These are phyloP conservation scores for Monilinia vaccinii-corymbosi DNA, from an alignment of 2,329 filamentous ascomycete species.

Conservation along the genomic window DNA sequence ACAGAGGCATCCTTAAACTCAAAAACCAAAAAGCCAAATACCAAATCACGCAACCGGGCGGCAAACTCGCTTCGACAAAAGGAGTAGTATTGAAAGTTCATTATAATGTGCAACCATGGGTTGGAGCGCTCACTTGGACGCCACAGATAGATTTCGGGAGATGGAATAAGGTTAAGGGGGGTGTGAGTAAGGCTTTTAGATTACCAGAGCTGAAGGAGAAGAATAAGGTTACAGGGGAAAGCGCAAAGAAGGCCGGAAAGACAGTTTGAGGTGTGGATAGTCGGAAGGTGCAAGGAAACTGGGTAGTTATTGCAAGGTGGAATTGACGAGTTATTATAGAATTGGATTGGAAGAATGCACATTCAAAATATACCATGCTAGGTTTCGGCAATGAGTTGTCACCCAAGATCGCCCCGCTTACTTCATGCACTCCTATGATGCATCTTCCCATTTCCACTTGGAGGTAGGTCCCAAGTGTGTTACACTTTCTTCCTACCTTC, in stretches of 20 bases:
- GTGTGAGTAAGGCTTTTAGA: constrained; percentile 53
- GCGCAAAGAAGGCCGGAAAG: background rate
- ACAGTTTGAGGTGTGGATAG: background rate
- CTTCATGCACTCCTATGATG: background rate
- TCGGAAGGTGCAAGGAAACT: background rate
- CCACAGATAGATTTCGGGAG: constrained; percentile 41
- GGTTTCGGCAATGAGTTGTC: background rate
- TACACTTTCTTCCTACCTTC: background rate
- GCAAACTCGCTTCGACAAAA: constrained; percentile 62
- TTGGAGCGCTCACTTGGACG: constrained; percentile 81
- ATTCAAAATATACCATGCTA: background rate
- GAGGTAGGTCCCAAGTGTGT: background rate
- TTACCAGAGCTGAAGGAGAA: constrained; percentile 52
- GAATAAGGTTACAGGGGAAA: constrained; percentile 7
- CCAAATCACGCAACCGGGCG: constrained; percentile 84
- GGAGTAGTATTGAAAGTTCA: constrained; percentile 74
- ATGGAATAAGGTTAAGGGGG: constrained; percentile 59
- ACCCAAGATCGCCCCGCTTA: too few relatives aligned
- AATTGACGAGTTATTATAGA: background rate
- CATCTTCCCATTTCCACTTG: background rate
- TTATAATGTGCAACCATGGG: constrained; percentile 98
- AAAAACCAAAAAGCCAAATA: constrained; percentile 90
- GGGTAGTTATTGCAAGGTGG: background rate
- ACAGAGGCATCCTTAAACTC: constrained; percentile 63
- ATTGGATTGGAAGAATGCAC: background rate